Evolutionary conservation across 257 asterid genomes (phyloP).

Genomic region (Plectranthus barbatus): DNA sequence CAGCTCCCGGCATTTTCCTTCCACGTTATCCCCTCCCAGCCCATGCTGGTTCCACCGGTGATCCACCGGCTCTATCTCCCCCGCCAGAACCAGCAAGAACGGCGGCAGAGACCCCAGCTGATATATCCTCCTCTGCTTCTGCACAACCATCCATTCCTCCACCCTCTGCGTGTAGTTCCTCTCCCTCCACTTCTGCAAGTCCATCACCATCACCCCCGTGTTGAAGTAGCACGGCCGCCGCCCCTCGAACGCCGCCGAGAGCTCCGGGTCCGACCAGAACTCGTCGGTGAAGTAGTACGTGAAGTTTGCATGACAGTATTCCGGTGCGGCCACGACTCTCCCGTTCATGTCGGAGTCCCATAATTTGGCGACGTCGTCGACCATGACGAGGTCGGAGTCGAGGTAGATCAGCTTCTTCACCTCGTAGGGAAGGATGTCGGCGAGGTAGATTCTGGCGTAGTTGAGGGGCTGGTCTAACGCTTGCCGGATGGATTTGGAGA

Average conservation of each 20-base stretch:
- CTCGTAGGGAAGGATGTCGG: constrained; percentile 31
- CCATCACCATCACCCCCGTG: no score
- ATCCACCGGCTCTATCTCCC: constrained; percentile 51
- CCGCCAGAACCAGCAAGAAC: constrained; percentile 54
- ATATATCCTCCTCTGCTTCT: constrained; percentile 51
- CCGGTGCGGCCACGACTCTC: constrained; percentile 58
- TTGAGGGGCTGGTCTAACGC: constrained; percentile 68
- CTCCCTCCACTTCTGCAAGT: constrained; percentile 52
- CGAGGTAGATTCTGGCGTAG: constrained; percentile 54
- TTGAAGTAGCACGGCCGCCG: constrained; percentile 55
- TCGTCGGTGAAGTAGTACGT: constrained; percentile 39
- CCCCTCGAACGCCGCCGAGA: constrained; percentile 27
- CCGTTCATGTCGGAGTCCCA: constrained; percentile 47
- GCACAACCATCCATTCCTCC: constrained; percentile 64
- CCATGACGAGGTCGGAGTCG: constrained; percentile 57
- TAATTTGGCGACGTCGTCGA: constrained; percentile 45
- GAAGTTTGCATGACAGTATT: constrained; percentile 67
- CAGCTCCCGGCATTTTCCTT: constrained; percentile 60
- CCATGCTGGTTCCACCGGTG: constrained; percentile 83
- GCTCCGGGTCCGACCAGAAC: constrained; percentile 36
- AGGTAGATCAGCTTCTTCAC: constrained; percentile 52
- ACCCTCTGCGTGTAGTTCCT: constrained; percentile 34
- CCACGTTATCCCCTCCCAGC: constrained; percentile 60
- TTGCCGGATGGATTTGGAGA: constrained; percentile 60
- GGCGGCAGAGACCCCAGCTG: constrained; percentile 72